Evolutionary conservation across 345 rosid genomes (phyloP).

Genomic region (Sisymbrium irio): DNA sequence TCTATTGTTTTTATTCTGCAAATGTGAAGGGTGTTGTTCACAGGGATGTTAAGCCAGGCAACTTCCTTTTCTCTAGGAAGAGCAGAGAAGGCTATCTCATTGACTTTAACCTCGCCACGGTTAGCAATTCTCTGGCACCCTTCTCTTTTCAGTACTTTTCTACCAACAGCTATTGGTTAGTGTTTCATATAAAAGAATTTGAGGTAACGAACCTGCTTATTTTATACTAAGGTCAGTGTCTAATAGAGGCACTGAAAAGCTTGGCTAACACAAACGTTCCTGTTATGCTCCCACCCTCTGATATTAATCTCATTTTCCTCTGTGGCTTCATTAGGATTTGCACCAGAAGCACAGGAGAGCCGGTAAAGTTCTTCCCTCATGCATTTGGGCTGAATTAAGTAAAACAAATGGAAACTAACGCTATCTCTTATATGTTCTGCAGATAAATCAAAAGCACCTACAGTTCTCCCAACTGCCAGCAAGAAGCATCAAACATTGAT

Average conservation of each 20-base stretch:
- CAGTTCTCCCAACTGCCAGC: constrained; percentile 38
- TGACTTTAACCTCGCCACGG: constrained; percentile 95
- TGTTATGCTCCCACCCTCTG: neutral
- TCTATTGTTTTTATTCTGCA: constrained; percentile 9
- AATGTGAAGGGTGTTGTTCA: constrained; percentile 73
- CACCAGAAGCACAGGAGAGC: constrained; percentile 58
- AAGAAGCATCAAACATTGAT: constrained; percentile 39
- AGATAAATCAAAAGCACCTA: constrained; percentile 56
- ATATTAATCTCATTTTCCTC: neutral
- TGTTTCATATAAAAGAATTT: neutral
- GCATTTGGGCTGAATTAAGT: neutral
- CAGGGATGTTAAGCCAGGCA: constrained; percentile 96
- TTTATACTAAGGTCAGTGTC: constrained; percentile 4
- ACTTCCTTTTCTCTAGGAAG: constrained; percentile 84
- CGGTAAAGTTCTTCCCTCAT: constrained; percentile 44
- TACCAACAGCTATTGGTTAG: neutral
- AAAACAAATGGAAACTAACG: constrained; percentile 20
- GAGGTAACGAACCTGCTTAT: neutral
- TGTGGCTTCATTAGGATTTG: constrained; percentile 54
- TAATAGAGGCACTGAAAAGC: constrained; percentile 4
- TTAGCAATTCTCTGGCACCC: constrained; percentile 40
- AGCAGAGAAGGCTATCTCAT: constrained; percentile 76
- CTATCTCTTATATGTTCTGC: constrained; percentile 21
- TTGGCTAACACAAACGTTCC: neutral
- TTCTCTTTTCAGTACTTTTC: neutral